Evolutionary conservation across 768 basidiomycete species (phyloP), one percentile per base, ranked within the genome.

Genomic region (Imleria badia): DNA sequence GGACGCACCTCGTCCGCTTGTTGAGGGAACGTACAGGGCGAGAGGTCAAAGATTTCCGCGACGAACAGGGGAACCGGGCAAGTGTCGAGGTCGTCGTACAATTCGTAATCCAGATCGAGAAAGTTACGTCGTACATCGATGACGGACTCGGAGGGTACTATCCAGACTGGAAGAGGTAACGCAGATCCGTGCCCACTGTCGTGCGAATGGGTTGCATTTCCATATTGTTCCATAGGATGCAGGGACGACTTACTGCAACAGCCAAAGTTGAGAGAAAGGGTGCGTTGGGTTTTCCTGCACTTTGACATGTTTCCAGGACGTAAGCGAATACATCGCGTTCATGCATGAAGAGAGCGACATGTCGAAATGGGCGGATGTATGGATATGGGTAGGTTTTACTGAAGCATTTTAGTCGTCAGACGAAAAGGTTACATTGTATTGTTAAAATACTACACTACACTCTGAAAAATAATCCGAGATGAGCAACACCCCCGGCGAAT

Each of bases 171-270:
- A 33, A 20, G n/a, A 51, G 42, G 19, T 39, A 11, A 20, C 54
- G 48, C 5, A 55, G 49, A 20, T 55, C 48, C 15, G 54, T 55
- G 3, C 44, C 54, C 54, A 55, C 48, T 55, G 14, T 15, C 6
- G n/a, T 26, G 8, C 22, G 6, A 39, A 14, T 1, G 22, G 2
- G 30, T 50, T 31, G 33, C 26, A 2, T n/a, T n/a, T n/a, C n/a
- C 45, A 5, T 26, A 17, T 15, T 1, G 20, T 20, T 19, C 12
- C 14, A 34, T 6, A 49, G n/a, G 19, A 29, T 11, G 23, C 13
- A 22, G 31, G 31, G 8, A 29, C n/a, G 29, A 49, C 53, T 22
- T 15, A 55, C 47, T 55, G 23, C 48, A 51, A 17, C 54, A 55
- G 7, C 54, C 54, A 3, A 51, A 29, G 23, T 51, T 48, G 11